phyloP scores from a whole-genome alignment of 2,329 filamentous ascomycete genomes.

The Trichoderma lentiforme region DNA sequence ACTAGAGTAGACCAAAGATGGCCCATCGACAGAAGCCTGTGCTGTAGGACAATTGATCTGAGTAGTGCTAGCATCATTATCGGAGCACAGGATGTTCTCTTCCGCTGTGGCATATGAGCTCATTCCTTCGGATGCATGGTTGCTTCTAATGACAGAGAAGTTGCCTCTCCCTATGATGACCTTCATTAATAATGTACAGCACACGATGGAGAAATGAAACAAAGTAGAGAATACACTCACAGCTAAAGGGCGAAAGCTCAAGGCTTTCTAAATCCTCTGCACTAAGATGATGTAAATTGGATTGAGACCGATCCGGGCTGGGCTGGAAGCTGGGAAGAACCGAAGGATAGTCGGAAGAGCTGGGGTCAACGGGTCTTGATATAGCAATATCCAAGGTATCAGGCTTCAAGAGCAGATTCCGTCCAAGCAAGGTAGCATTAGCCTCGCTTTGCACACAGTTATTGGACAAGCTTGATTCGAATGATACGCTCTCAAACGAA shows the following conservation, averaged over 20 bases:
- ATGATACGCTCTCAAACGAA: background rate
- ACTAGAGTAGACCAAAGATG: conserved; percentile 30
- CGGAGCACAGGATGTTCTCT: conserved; percentile 15
- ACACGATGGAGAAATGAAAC: background rate
- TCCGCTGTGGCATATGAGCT: conserved; percentile 29
- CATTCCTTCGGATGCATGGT: conserved; percentile 24
- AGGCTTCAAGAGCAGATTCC: background rate
- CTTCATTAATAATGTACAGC: background rate
- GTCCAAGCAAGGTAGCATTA: background rate
- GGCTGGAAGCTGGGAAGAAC: conserved; percentile 33
- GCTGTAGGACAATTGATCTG: background rate
- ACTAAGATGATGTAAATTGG: conserved; percentile 29
- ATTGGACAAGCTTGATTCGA: background rate
- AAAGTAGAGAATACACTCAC: conserved; percentile 24
- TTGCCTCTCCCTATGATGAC: conserved; percentile 26
- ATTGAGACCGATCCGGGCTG: conserved; percentile 30
- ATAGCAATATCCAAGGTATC: background rate
- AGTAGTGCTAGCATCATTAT: conserved; percentile 5
- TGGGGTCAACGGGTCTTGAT: conserved; percentile 8
- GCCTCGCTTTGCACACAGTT: background rate
- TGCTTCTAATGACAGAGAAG: conserved; percentile 19
- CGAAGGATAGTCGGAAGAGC: conserved; percentile 36
- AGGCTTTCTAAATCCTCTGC: conserved; percentile 34
- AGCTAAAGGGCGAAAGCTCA: conserved; percentile 35
- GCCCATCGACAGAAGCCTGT: conserved; percentile 17